phyloP scores from a whole-genome alignment of 2,329 filamentous ascomycete species.

The Pyrenochaeta sp. region DNA sequence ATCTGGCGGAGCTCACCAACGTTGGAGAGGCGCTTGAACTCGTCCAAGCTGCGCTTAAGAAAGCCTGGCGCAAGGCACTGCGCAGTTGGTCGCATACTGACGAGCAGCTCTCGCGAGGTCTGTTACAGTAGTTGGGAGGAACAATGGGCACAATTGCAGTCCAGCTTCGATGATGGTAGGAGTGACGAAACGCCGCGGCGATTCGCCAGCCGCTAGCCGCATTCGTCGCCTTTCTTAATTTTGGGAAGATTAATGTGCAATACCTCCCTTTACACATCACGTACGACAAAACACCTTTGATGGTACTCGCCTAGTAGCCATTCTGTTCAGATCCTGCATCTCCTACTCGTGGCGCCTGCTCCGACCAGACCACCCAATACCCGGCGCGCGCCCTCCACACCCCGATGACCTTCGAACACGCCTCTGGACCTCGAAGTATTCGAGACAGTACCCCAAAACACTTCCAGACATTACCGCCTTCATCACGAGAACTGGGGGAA shows the following conservation, averaged over 20 bases:
- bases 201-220: constrained; percentile 25
- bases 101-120: not conserved
- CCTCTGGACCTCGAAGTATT: constrained; percentile 38
- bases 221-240: constrained; percentile 28
- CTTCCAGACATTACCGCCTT: constrained; percentile 45
- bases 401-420: constrained; percentile 49
- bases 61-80: constrained; percentile 58
- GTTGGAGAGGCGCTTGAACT: constrained; percentile 64
- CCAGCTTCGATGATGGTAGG: constrained; percentile 10
- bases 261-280: constrained; percentile 7
- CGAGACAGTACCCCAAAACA: constrained; percentile 35
- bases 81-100: constrained; percentile 49
- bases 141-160: constrained; percentile 13
- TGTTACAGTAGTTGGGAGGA: not conserved
- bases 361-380: not conserved
- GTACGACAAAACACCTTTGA: constrained; percentile 2
- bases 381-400: constrained; percentile 17
- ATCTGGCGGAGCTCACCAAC: constrained; percentile 55
- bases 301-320: not conserved
- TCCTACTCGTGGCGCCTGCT: constrained; percentile 5
- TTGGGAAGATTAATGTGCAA: constrained; percentile 7
- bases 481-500: constrained; percentile 70
- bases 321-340: not conserved
- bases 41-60: constrained; percentile 65
- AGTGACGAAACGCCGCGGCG: constrained; percentile 27